These are phyloP conservation scores for Linnemannia hyalina DNA, from an alignment of 192 early-diverging fungal species.

Conservation along the genomic window DNA sequence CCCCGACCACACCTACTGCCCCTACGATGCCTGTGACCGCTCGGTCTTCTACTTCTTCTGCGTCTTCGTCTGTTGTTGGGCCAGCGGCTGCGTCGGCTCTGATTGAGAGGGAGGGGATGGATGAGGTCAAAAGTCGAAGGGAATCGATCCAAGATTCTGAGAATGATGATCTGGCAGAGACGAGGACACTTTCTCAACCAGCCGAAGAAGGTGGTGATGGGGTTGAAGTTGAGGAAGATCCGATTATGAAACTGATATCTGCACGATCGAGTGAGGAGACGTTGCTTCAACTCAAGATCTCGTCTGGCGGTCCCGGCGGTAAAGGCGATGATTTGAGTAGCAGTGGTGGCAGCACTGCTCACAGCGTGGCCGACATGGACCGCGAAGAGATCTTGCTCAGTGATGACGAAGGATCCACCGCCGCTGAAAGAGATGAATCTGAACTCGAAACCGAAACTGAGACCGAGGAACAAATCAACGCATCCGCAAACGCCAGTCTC, in stretches of 20 bases:
- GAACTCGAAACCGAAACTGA: neutral
- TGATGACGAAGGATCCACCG: neutral
- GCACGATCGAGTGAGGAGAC: constrained; percentile 19
- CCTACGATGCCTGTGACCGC: neutral
- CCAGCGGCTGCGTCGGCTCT: neutral
- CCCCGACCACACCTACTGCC: neutral
- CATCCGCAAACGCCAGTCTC: constrained; percentile 31
- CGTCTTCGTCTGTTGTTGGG: neutral
- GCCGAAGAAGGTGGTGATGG: neutral
- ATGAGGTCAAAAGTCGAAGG: constrained; percentile 26
- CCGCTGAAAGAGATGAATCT: neutral
- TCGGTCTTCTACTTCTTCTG: neutral
- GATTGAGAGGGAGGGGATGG: neutral
- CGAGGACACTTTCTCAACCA: neutral
- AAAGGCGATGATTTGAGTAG: neutral
- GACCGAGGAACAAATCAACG: neutral
- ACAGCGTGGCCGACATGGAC: constrained; percentile 1
- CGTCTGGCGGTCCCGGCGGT: neutral
- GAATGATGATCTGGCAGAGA: neutral
- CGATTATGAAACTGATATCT: neutral
- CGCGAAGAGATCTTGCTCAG: constrained; percentile 4
- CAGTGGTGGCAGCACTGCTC: neutral
- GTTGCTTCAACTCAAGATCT: constrained; percentile 9
- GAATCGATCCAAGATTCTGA: neutral
- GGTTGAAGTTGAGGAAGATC: neutral